phyloP scores from a whole-genome alignment of 2,329 filamentous ascomycete species.

The Ustulina deusta region DNA sequence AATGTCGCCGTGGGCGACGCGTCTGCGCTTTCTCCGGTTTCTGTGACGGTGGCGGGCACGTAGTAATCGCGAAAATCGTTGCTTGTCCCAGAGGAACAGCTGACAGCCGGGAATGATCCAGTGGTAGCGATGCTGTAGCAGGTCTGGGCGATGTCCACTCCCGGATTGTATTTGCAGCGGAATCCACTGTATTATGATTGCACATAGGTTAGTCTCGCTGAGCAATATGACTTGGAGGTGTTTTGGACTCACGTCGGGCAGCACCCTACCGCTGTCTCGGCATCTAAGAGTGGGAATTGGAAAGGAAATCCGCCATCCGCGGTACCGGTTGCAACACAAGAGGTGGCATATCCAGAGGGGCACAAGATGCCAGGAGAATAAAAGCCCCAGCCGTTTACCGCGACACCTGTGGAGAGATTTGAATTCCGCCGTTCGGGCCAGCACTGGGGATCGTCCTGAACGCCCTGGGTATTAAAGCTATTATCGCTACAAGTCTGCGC shows the following conservation, averaged over 20 bases:
- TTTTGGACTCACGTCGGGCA: constrained; percentile 48
- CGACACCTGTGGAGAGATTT: constrained; percentile 30
- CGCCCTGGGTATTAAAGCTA: constrained; percentile 22
- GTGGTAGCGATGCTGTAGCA: constrained; percentile 23
- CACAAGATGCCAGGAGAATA: constrained; percentile 53
- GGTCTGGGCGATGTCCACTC: constrained; percentile 28
- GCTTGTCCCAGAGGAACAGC: constrained; percentile 24
- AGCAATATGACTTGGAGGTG: background rate
- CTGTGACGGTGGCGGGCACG: constrained; percentile 18
- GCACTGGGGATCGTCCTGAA: constrained; percentile 48
- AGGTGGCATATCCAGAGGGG: constrained; percentile 50
- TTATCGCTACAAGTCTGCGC: constrained; percentile 44
- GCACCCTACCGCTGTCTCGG: constrained; percentile 52
- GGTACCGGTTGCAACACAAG: constrained; percentile 48
- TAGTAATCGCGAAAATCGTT: constrained; percentile 11
- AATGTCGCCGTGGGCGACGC: background rate
- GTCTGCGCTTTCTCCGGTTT: background rate
- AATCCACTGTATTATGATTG: constrained; percentile 26
- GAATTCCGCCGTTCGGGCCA: constrained; percentile 47
- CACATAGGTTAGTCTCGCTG: constrained; percentile 9
- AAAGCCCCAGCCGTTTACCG: constrained; percentile 52
- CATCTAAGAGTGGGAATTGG: constrained; percentile 45
- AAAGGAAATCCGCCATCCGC: constrained; percentile 42
- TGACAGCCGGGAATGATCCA: constrained; percentile 18
- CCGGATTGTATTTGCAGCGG: constrained; percentile 31